Conservation (phyloP, 371 early-diverging fungal species). For the Capillidium heterosporum region DNA sequence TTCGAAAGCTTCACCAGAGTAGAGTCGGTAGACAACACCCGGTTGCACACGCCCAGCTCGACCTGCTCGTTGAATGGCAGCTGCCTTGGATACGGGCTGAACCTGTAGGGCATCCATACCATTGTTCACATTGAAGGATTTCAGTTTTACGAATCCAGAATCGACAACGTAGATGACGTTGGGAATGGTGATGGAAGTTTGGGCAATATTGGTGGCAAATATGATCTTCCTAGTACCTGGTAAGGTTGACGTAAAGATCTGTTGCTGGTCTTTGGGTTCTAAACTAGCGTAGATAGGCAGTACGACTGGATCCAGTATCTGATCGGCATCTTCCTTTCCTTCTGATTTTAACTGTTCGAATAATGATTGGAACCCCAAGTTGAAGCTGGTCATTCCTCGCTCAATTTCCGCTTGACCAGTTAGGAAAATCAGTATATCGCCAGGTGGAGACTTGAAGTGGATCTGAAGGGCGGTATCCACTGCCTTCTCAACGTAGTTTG, state of each 20-base stretch:
- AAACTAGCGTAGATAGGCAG: slow-evolving; percentile 80
- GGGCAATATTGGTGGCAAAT: slow-evolving; percentile 98
- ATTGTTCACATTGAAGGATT: slow-evolving; percentile 54
- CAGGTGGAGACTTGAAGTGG: slow-evolving; percentile 44
- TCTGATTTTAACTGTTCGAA: slow-evolving; percentile 17
- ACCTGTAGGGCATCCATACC: slow-evolving; percentile 72
- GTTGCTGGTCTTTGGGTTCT: slow-evolving; percentile 71
- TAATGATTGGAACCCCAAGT: slow-evolving; percentile 15
- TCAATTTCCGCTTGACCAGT: slow-evolving; percentile 88
- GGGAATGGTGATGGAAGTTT: slow-evolving; percentile 80
- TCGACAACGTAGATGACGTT: slow-evolving; percentile 86
- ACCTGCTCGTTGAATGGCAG: slow-evolving; percentile 93
- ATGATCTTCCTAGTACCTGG: slow-evolving; percentile 79
- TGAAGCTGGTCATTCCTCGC: slow-evolving; percentile 32
- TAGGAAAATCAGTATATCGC: slow-evolving; percentile 75
- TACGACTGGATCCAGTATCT: slow-evolving; percentile 20
- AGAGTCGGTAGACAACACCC: slow-evolving; percentile 93
- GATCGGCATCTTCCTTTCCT: slow-evolving; percentile 19
- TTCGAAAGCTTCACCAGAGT: slow-evolving; percentile 70
- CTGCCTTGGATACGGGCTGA: slow-evolving; percentile 70
- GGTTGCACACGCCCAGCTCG: slow-evolving; percentile 84
- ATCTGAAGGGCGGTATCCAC: slow-evolving; percentile 65
- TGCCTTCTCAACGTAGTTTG: slow-evolving; percentile 40
- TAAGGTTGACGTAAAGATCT: slow-evolving; percentile 81
- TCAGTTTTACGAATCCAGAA: slow-evolving; percentile 81